Base-by-base conservation (phyloP, 306 rosid species). In the Styphnolobium japonicum region DNA sequence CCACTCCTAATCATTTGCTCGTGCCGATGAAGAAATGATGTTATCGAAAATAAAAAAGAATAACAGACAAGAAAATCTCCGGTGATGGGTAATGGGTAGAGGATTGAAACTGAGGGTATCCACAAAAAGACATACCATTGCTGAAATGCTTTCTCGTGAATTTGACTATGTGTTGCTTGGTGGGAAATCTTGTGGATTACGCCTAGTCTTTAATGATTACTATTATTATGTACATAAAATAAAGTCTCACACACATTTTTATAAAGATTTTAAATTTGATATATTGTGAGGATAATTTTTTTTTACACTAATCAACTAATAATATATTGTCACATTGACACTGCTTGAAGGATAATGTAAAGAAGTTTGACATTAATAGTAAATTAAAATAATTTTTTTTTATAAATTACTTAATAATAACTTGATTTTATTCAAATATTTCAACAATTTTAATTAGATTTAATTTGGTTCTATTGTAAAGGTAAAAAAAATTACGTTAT, bases 21-120 rank as follows among this genome's bases (percentile, higher is more conserved):
- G 84, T 79, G 87, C 84, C 60, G 15, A 40, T 14, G 67, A 76
- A 65, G 79, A 58, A 84, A 86, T 88, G 36, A 86, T 89, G 84
- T 36, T 19, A 25, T 8, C 2, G 19, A 6, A 46, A 10, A 29
- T 0, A 25, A 58, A 12, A 3, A 22, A 67, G 22, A 42, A 67
- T 23, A 53, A 40, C 25, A 18, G 69, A 33, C 15, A 73, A 57
- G 27, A 39, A 14, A 40, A 4, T 14, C 57, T 39, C 18, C 14
- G 9, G 8, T 27, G 64, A 18, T 57, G 16, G 36, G n/a, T 58
- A 0, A 25, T 11, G 40, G 7, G 4, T 36, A 4, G 40, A 36
- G 5, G 3, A 10, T 42, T 42, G 29, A 71, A 71, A 52, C 49
- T 52, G 66, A 72, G 69, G 45, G 16, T 33, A 25, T 58, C 19